Conservation (phyloP, 805 yeast genomes). For the Lipomyces lipofer region DNA sequence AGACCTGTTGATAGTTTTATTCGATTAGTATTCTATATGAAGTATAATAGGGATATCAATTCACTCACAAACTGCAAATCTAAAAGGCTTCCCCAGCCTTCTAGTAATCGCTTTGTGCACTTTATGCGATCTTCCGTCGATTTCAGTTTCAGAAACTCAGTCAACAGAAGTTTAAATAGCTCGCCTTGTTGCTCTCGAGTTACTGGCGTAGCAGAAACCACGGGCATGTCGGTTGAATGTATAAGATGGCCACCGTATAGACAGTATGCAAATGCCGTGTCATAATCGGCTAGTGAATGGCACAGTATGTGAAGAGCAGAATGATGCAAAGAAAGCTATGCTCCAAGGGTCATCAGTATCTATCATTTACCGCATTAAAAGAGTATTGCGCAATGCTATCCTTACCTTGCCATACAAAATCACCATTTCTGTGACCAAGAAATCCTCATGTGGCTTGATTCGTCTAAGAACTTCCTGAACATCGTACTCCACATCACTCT, state of each 20-base stretch:
- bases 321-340: constrained; percentile 36
- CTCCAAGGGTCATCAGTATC: no score
- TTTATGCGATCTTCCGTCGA: constrained; percentile 30
- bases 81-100: constrained; percentile 35
- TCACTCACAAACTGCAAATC: constrained; percentile 34
- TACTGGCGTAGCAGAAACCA: constrained; percentile 8
- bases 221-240: constrained; percentile 20
- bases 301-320: constrained; percentile 39
- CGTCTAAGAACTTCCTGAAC: constrained; percentile 31
- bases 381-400: no score
- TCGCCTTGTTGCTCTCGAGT: constrained; percentile 30
- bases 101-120: constrained; percentile 36
- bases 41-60: neutral
- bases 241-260: constrained; percentile 33
- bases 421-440: constrained; percentile 39
- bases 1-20: no score
- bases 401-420: constrained; percentile 38
- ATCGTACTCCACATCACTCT: constrained; percentile 33
- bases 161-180: constrained; percentile 35
- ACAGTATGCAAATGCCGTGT: constrained; percentile 40
- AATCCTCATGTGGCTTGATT: constrained; percentile 36
- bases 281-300: constrained; percentile 39
- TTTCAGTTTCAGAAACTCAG: constrained; percentile 33
- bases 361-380: no score
- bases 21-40: neutral